A percentile compares a stretch with the other conserved stretches of the same genome.
phyloP scores from a whole-genome alignment of 768 basidiomycete genomes.

The Leccinum broughii region DNA sequence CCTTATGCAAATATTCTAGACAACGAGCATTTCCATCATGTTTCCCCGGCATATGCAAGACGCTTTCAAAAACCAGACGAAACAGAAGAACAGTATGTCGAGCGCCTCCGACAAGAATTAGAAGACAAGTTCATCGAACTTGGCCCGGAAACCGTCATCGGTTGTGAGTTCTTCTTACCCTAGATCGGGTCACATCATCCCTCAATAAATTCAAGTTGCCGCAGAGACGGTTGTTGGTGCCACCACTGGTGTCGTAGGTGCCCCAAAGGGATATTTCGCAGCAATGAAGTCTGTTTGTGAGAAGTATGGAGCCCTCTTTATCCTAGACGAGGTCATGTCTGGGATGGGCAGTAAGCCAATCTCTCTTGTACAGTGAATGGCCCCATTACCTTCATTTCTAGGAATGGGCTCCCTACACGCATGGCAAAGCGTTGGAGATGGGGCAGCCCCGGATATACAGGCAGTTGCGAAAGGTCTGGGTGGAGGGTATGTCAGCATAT shows the following conservation, averaged over 20 bases:
- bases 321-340: conserved; percentile 91
- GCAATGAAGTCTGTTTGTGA: conserved; percentile 83
- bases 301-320: conserved; percentile 71
- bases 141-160: conserved; percentile 80
- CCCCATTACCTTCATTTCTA: conserved; percentile 27
- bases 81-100: conserved; percentile 77
- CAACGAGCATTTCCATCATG: conserved; percentile 71
- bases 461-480: conserved; percentile 89
- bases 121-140: conserved; percentile 84
- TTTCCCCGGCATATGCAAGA: conserved; percentile 83
- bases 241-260: conserved; percentile 70
- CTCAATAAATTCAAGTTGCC: conserved; percentile 49
- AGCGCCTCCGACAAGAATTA: conserved; percentile 73
- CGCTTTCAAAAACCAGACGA: conserved; percentile 73
- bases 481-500: conserved; percentile 60
- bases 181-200: not conserved
- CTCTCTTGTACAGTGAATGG: not conserved
- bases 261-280: conserved; percentile 83
- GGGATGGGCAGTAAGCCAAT: conserved; percentile 78
- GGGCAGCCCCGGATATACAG: conserved; percentile 78
- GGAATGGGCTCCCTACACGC: conserved; percentile 87
- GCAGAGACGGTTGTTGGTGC: conserved; percentile 90
- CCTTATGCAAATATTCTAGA: conserved; percentile 71
- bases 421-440: conserved; percentile 84
- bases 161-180: conserved; percentile 51